Evolutionary conservation across 1,284 basidiomycete species (phyloP).

Genomic region (Puccinia sorghi): DNA sequence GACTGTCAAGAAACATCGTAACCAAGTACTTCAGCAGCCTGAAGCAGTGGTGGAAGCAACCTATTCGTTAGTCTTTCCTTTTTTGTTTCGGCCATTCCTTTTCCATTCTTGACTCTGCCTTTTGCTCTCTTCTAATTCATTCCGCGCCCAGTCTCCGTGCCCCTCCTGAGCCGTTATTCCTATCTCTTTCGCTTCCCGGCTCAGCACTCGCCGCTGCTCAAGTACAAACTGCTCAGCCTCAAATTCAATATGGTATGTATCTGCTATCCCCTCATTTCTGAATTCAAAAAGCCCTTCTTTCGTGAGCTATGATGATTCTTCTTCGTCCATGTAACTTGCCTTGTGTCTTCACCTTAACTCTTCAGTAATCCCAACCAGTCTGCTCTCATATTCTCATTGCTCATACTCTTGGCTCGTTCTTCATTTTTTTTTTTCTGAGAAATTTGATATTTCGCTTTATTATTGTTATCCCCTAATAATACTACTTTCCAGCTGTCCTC

Average conservation of each 20-base stretch:
- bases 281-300: not conserved
- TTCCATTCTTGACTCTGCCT: constrained; percentile 20
- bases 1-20: not conserved
- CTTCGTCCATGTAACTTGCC: not conserved
- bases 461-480: constrained; percentile 10
- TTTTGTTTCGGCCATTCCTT: constrained; percentile 6
- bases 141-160: not conserved
- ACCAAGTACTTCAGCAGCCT: not conserved
- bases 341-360: not conserved
- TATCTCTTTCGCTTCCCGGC: not conserved
- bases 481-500: not conserved
- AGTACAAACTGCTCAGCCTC: constrained; percentile 18
- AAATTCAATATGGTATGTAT: constrained; percentile 26
- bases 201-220: constrained; percentile 15
- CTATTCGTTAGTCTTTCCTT: constrained; percentile 15
- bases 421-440: not conserved
- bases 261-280: not conserved
- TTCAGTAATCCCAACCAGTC: too few species aligned
- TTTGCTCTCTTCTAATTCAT: not conserved
- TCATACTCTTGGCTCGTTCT: not conserved
- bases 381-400: too few species aligned
- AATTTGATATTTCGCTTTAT: not conserved
- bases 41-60: not conserved
- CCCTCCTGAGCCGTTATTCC: constrained; percentile 7
- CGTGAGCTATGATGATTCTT: not conserved